These are phyloP conservation scores for Desmodesmus armatus DNA, from an alignment of 139 green algal genomes.

Conservation along the genomic window DNA sequence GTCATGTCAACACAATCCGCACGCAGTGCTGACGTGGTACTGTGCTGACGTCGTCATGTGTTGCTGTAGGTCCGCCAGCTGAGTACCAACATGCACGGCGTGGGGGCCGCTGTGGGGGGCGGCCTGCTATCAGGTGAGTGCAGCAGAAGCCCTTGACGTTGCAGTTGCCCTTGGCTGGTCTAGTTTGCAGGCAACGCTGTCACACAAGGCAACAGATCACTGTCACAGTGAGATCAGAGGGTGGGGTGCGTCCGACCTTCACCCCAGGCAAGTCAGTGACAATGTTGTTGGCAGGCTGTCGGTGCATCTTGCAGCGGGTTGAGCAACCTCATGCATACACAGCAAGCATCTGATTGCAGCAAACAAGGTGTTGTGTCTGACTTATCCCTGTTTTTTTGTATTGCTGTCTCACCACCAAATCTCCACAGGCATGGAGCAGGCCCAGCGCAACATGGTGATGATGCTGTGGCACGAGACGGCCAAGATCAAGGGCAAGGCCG, in stretches of 20 bases:
- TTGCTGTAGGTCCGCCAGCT: no score
- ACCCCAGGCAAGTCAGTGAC: no score
- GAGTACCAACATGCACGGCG: constrained; percentile 26
- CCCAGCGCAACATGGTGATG: constrained; percentile 63
- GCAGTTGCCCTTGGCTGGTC: no score
- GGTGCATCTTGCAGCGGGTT: no score
- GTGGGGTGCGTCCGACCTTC: no score
- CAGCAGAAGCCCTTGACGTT: neutral
- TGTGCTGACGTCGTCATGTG: no score
- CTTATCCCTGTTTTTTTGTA: neutral
- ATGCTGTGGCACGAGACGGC: constrained; percentile 77
- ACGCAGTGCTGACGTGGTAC: no score
- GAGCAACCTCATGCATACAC: no score
- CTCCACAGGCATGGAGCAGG: constrained; percentile 34
- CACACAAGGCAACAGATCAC: neutral
- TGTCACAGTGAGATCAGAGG: neutral
- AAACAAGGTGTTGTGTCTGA: neutral
- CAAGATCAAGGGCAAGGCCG: constrained; percentile 70
- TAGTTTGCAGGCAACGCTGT: no score
- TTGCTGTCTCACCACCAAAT: neutral
- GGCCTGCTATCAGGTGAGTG: constrained; percentile 37
- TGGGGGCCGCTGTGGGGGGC: neutral
- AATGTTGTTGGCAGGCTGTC: no score
- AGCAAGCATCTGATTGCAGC: no score
- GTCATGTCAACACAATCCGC: no score